Base-by-base conservation (phyloP, 2,329 filamentous ascomycete species). In the Nigrospora sphaerica region DNA sequence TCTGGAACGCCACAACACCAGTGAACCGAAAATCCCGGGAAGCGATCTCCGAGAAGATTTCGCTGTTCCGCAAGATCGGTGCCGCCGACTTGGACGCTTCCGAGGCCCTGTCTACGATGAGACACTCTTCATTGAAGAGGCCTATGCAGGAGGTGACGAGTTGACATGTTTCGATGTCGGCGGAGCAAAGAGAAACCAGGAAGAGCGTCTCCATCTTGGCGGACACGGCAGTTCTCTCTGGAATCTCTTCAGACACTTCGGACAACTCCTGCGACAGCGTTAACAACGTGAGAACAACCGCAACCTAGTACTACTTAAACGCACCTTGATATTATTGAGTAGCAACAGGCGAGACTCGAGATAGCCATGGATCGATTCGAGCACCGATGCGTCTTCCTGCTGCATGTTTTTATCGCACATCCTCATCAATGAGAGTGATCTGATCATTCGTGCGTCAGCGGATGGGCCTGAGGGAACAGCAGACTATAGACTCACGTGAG, bases 1-100 rank as follows among this genome's bases (percentile, higher is more conserved):
- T 85, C 53, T 86, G 83, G 56, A 86, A 86, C 2, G 82, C 83
- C 12, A 86, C 83, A 9, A 85, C 64, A 1, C 83, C 83, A 9
- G 83, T 86, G 54, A 86, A 83, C 28, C 80, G 72, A 56, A 85
- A 86, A 1, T 73, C 75, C 37, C 74, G 77, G 1, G 81, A 83
- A 2, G 80, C 74, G 44, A 86, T 78, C 51, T 85, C 81, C 19
- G 70, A 65, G 50, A 81, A 85, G 2, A 81, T 66, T 7, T 80
- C 75, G 32, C 72, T 71, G 51, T 86, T 86, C 33, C 78, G 75
- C 39, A 83, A 67, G 13, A 83, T 64, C 0, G 77, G 71, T 16
- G 72, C 64, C 11, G 74, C 68, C 3, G 71, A 65, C 52, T 80
- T 80, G 14, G 69, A 63, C 3, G 73, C 65, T 45, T 76, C 72